Evolutionary conservation across 1,284 basidiomycete species (phyloP), one percentile per base, ranked within the genome.

Genomic region (Apiotrichum brassicae): DNA sequence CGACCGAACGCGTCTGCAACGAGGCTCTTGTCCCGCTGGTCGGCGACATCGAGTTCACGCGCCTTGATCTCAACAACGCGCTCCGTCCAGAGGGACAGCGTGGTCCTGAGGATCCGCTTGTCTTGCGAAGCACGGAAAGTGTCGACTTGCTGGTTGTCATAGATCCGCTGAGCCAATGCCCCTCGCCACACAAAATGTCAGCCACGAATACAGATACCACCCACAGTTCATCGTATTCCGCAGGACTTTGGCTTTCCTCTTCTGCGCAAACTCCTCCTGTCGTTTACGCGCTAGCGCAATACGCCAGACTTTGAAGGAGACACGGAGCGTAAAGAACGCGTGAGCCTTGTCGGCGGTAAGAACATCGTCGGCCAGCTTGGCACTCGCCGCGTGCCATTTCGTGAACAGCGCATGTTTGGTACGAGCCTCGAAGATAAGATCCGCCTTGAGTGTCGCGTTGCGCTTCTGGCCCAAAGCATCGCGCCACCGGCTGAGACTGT

Each of bases 31-130:
- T 62, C 57, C 11, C 63, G 58, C 26, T 58, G 49, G 32, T 64
- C 60, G 1, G 59, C 49, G 1, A 64, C 56, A 24, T 64, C 60
- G 2, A 68, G 50, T 48, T 72, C 65, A 2, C 61, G 60, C 13
- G 66, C 59, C 51, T 72, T 70, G 51, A 70, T 50, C 35, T 62
- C 61, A 5, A 72, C 56, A 25, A 70, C 64, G 8, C 62, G 54
- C 12, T 54, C 53, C 2, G 65, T 67, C 68, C 68, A 70, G 13
- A 48, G 49, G 1, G 53, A 45, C 7, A 70, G 51, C 14, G 42
- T 30, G 1, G 19, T 30, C 8, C 49, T 44, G n/a, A 62, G 22
- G 7, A 59, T 34, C 2, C 51, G 54, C 54, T 52, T 50, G 46
- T 63, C 51, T 39, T 46, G 42, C 24, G 35, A 22, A 8, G 26